Percentiles rank a stretch among this genome's conserved stretches.
Conservation (phyloP, 345 rosid species). For the Populus deltoides region DNA sequence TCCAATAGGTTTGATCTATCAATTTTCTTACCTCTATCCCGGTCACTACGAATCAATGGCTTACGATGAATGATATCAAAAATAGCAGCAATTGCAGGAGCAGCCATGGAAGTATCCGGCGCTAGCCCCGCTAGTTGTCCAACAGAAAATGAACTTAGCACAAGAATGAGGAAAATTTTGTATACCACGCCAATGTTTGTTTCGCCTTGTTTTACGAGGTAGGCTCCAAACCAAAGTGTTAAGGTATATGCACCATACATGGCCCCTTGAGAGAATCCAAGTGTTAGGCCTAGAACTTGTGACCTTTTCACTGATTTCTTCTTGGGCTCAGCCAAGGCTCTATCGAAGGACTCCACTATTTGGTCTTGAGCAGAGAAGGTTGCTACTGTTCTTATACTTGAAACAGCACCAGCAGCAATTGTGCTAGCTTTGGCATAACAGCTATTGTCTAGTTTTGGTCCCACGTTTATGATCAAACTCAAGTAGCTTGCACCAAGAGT, state of each 20-base stretch:
- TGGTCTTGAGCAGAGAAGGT: conserved; percentile 67
- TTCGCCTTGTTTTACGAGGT: conserved; percentile 36
- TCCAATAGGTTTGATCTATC: conserved; percentile 42
- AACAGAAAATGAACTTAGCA: conserved; percentile 66
- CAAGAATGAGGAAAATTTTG: conserved; percentile 65
- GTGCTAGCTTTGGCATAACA: conserved; percentile 62
- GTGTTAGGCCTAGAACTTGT: conserved; percentile 45
- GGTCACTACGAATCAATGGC: conserved; percentile 41
- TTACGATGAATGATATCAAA: conserved; percentile 43
- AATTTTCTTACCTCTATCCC: conserved; percentile 30
- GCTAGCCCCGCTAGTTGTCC: conserved; percentile 73
- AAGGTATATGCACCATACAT: conserved; percentile 66
- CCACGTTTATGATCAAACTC: conserved; percentile 58
- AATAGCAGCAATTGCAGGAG: conserved; percentile 46
- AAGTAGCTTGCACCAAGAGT: conserved; percentile 70
- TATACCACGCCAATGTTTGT: conserved; percentile 40
- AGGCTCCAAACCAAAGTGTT: conserved; percentile 51
- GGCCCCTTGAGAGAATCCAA: conserved; percentile 64
- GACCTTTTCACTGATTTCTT: conserved; percentile 47
- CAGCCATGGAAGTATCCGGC: conserved; percentile 61
- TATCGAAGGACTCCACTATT: conserved; percentile 47
- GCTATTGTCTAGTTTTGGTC: conserved; percentile 52
- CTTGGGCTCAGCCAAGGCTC: conserved; percentile 53
- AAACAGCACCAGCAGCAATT: conserved; percentile 63
- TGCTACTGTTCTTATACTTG: conserved; percentile 58